Evolutionary conservation across 768 basidiomycete genomes (phyloP).

Genomic region (Coprinopsis strossmayeri): DNA sequence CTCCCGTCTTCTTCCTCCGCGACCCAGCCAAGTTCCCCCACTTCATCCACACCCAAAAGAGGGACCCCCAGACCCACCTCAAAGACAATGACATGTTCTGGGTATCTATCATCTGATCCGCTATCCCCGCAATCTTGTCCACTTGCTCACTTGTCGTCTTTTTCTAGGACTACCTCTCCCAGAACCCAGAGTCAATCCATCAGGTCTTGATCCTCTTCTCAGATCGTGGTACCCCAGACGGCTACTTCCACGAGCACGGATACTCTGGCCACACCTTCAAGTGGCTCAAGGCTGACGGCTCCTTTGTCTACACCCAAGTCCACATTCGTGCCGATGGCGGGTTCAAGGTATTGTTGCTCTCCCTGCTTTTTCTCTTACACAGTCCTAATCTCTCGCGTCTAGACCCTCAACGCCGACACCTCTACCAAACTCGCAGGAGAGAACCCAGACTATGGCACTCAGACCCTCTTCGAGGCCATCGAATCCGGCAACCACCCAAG

Average conservation of each 20-base stretch:
- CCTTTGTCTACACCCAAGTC: conserved; percentile 82
- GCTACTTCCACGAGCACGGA: conserved; percentile 82
- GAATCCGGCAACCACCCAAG: conserved; percentile 74
- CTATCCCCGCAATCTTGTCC: too few species aligned
- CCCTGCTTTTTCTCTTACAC: conserved; percentile 1
- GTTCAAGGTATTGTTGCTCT: conserved; percentile 76
- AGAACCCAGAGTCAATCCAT: conserved; percentile 86
- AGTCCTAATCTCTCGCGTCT: conserved; percentile 9
- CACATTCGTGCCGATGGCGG: conserved; percentile 77
- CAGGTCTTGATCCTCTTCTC: conserved; percentile 88
- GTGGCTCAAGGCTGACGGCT: conserved; percentile 78
- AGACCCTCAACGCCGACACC: conserved; percentile 66
- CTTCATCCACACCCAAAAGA: conserved; percentile 92
- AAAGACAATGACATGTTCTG: conserved; percentile 85
- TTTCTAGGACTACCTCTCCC: conserved; percentile 88
- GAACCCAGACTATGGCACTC: conserved; percentile 82
- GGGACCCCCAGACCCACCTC: conserved; percentile 86
- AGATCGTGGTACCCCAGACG: conserved; percentile 93
- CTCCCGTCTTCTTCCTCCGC: conserved; percentile 86
- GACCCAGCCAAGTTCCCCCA: conserved; percentile 89
- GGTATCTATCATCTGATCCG: too few species aligned
- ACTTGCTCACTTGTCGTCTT: too few species aligned
- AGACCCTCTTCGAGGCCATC: conserved; percentile 76
- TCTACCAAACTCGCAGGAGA: conserved; percentile 62
- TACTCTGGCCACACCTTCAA: conserved; percentile 93